Base-by-base conservation (phyloP, 257 asterid genomes). In the Knoxia roxburghii region DNA sequence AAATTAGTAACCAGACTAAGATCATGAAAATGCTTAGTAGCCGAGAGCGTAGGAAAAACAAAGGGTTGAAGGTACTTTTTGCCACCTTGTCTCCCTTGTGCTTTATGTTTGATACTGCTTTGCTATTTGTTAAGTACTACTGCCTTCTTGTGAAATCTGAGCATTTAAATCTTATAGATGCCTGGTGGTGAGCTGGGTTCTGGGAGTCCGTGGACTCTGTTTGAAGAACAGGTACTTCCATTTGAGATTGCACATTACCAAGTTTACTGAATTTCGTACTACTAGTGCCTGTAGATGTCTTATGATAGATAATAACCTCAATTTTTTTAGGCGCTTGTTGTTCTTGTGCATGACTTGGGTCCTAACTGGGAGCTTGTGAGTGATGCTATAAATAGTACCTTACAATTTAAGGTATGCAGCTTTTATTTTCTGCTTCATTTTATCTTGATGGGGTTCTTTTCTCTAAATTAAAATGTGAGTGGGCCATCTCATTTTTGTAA, bases 301-400 rank as follows among this genome's bases (percentile, higher is more conserved):
- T 58, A 27, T 29, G 21, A n/a, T n/a, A n/a, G n/a, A n/a, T n/a
- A n/a, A n/a, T n/a, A n/a, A n/a, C n/a, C n/a, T n/a, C n/a, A 50
- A 21, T 43, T 66, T 40, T 30, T 82, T 61, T 81, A 94, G 97
- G 97, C 99, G 23, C 96, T 94, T 65, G 92, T 88, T 74, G 99
- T 94, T 76, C 82, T 94, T 74, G 99, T 83, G 70, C 99, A 94
- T 81, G 99, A 94, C 78, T 82, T 90, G 67, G 99, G 99, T 69
- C 96, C 95, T 46, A 90, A 94, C 70, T 94, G 99, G 99, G 97
- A 90, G 88, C 96, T 94, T 50, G 90, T 94, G 37, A 84, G 96
- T 79, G 99, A 94, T 78, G 97, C 95, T 72, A 77, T 94, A 70
- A 94, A 90, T 85, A 84, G 89, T 70, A 78, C 96, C 43, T 73